These are phyloP conservation scores for Colletotrichum sp. DNA, from an alignment of 2,329 filamentous ascomycete species.

Conservation along the genomic window DNA sequence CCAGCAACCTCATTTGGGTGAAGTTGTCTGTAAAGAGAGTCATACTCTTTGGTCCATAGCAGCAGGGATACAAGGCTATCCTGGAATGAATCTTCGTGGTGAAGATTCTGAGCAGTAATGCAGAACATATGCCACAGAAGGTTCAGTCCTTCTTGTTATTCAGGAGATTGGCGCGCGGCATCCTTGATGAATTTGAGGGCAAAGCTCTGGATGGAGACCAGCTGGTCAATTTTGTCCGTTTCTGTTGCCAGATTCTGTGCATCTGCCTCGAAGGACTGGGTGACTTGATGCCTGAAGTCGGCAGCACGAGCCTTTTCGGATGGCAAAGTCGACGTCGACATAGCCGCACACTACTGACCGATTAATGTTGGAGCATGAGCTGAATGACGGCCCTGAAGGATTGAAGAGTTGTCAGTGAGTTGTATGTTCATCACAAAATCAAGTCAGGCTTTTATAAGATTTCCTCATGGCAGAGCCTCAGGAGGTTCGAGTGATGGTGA, in stretches of 20 bases:
- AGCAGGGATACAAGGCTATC: neutral
- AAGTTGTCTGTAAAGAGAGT: neutral
- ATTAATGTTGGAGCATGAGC: fast-evolving
- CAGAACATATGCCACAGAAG: neutral
- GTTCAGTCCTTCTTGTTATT: neutral
- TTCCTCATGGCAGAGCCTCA: neutral
- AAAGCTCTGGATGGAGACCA: neutral
- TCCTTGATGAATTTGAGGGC: neutral
- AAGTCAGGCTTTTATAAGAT: neutral
- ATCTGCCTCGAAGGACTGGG: neutral
- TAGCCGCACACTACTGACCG: neutral
- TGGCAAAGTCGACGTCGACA: neutral
- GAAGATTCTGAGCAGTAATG: neutral
- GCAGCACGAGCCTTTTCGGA: neutral
- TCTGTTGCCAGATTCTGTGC: neutral
- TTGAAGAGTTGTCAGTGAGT: neutral
- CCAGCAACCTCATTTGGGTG: neutral
- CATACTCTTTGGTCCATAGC: neutral
- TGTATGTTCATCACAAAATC: neutral
- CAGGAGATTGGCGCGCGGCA: neutral
- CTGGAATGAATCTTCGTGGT: neutral
- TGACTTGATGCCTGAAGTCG: neutral
- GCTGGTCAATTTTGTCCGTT: neutral
- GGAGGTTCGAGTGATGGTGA: neutral
- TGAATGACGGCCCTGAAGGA: neutral